These are phyloP conservation scores for Scedosporium dehoogii DNA, from an alignment of 2,329 filamentous ascomycete genomes.

Conservation along the genomic window DNA sequence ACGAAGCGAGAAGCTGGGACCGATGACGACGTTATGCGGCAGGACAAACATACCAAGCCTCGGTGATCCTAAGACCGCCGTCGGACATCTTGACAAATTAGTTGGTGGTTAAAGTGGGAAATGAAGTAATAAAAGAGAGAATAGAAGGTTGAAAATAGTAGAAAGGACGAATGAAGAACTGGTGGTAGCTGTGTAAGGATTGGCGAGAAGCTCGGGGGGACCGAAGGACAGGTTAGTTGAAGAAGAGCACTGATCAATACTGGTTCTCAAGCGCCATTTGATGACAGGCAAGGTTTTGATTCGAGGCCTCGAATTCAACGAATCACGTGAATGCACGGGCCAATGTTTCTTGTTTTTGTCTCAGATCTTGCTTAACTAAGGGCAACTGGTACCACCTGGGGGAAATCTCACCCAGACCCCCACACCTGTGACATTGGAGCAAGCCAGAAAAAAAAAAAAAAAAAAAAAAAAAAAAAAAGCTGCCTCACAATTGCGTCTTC, in stretches of 20 bases:
- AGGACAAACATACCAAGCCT: conserved; percentile 63
- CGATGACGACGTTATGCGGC: conserved; percentile 12
- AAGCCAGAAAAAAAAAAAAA: not conserved
- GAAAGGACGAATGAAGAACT: not conserved
- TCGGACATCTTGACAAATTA: conserved; percentile 49
- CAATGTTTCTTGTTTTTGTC: not conserved
- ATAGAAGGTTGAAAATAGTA: conserved; percentile 8
- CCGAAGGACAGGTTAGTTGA: not conserved
- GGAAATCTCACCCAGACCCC: no score
- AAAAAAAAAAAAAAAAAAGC: not conserved
- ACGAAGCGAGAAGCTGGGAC: not conserved
- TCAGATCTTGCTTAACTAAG: not conserved
- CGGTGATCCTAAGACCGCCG: conserved; percentile 29
- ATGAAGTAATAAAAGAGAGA: conserved; percentile 11
- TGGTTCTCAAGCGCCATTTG: conserved; percentile 1
- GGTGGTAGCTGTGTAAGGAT: conserved; percentile 11
- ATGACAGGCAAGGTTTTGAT: conserved; percentile 5
- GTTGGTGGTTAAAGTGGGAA: conserved; percentile 19
- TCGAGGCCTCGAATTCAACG: not conserved
- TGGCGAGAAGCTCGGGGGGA: conserved; percentile 5
- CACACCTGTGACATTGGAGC: not conserved
- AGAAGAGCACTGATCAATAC: not conserved
- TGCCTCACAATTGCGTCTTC: not conserved
- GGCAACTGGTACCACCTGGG: not conserved
- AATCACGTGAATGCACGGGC: conserved; percentile 3